Evolutionary conservation across 1,284 basidiomycete genomes (phyloP), one percentile per base, ranked within the genome.

Genomic region (Puccinia triticina): DNA sequence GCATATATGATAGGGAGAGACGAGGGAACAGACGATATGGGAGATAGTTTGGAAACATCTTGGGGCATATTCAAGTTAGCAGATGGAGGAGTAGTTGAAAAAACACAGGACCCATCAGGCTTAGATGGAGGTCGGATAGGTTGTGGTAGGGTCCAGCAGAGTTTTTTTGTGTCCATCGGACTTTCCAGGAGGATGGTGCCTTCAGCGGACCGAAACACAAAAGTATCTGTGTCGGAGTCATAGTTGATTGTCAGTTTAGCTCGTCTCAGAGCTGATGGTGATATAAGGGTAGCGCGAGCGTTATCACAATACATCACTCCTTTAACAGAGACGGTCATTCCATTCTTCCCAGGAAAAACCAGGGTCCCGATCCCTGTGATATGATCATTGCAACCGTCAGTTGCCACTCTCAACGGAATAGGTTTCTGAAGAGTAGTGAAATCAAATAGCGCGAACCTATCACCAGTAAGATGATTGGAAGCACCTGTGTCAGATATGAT

Each of bases 281-380:
- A 76, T 1, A 76, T 76, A 0, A 76, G 55, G 16, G 43, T 76
- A 26, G 40, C 10, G 7, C 37, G 11, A 14, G 59, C 55, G 2
- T 76, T 7, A 40, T 76, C 57, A 76, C 74, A 76, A 23, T 43
- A 76, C 48, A 59, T 26, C 3, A 76, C 74, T 16, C 43, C 59
- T 8, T 61, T 59, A 46, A 76, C 37, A 29, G 40, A 46, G 53
- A 76, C 32, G 37, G 0, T 37, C 4, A n/a, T 61, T 46, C 74
- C 55, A 61, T 76, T 76, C 55, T 43, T 46, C 11, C 74, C 74
- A 55, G 50, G 74, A 57, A 76, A 76, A 76, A 26, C 18, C 34
- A 76, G 16, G 10, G 32, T 59, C 5, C 74, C 55, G 1, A 29
- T 46, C 16, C 53, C 55, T 59, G 74, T 76, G 11, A 76, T 61